phyloP scores from a whole-genome alignment of 495 filamentous ascomycete genomes.

The Penicillium arizonense region DNA sequence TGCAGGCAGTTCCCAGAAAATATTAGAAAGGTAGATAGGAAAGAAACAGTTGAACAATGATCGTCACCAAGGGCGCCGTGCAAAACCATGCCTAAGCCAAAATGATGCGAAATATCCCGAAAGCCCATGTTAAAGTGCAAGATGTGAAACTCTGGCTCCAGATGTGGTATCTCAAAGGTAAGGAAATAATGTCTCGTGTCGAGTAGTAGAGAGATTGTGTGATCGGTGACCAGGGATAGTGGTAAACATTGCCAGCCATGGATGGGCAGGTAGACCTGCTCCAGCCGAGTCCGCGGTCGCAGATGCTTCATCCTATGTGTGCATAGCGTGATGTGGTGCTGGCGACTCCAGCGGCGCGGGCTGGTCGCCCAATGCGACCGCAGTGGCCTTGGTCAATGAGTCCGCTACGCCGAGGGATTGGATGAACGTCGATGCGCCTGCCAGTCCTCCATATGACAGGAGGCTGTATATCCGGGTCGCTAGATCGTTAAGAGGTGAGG shows the following conservation, averaged over 20 bases:
- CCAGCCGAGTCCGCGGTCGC: conserved; percentile 1
- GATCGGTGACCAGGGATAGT: conserved; percentile 1
- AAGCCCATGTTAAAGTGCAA: conserved; percentile 6
- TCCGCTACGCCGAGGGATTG: conserved; percentile 1
- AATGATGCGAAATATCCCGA: conserved; percentile 13
- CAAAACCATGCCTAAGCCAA: conserved; percentile 17
- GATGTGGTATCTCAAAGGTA: conserved; percentile 5
- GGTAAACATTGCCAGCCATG: conserved; percentile 8
- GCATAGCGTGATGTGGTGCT: conserved; percentile 4
- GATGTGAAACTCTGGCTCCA: conserved; percentile 4
- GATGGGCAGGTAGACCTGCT: background rate
- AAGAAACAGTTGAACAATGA: conserved; percentile 3
- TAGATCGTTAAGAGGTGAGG: conserved; percentile 9
- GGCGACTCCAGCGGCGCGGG: background rate
- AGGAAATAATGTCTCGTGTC: conserved; percentile 4
- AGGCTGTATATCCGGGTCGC: conserved; percentile 10
- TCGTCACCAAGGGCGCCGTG: conserved; percentile 22
- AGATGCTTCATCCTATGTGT: background rate
- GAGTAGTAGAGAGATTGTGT: background rate
- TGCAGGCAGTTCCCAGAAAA: conserved; percentile 8
- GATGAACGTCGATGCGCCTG: conserved; percentile 10
- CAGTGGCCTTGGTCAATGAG: conserved; percentile 12
- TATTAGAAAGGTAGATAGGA: conserved; percentile 11
- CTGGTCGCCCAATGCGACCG: conserved; percentile 13
- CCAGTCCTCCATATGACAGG: conserved; percentile 5